Evolutionary conservation across 441 rosid genomes (phyloP).

Genomic region (Adansonia grandidieri): DNA sequence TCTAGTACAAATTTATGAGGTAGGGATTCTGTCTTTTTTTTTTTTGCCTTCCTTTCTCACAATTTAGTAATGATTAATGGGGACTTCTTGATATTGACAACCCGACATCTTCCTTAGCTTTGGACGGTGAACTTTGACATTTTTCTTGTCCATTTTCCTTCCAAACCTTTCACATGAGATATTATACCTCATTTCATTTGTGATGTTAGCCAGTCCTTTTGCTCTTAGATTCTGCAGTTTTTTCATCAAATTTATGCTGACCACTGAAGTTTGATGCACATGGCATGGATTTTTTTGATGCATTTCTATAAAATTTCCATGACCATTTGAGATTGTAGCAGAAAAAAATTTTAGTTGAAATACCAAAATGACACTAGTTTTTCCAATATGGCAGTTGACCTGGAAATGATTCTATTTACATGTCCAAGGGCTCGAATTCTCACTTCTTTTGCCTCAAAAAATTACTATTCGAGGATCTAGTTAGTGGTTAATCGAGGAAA

Average conservation of each 20-base stretch:
- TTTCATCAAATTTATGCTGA: not conserved
- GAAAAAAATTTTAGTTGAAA: not conserved
- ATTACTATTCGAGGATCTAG: not conserved
- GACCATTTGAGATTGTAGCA: not conserved
- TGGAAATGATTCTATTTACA: not conserved
- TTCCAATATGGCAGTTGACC: not conserved
- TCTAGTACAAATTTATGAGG: not conserved
- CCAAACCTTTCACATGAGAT: not conserved
- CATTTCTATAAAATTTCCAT: not conserved
- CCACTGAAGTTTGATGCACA: not conserved
- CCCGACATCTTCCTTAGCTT: not conserved
- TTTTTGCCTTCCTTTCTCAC: not conserved
- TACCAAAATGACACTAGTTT: not conserved
- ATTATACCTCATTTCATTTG: not conserved
- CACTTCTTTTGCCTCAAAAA: not conserved
- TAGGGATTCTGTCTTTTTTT: too few species aligned
- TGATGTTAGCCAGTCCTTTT: not conserved
- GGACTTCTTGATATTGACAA: not conserved
- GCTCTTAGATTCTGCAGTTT: not conserved
- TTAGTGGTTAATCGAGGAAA: not conserved
- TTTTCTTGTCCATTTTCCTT: not conserved
- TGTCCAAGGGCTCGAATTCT: not conserved
- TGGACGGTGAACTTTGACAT: constrained; percentile 2
- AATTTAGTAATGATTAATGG: not conserved
- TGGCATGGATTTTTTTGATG: not conserved